phyloP scores from a whole-genome alignment of 192 early-diverging fungal genomes.

The Cladochytrium replicatum region DNA sequence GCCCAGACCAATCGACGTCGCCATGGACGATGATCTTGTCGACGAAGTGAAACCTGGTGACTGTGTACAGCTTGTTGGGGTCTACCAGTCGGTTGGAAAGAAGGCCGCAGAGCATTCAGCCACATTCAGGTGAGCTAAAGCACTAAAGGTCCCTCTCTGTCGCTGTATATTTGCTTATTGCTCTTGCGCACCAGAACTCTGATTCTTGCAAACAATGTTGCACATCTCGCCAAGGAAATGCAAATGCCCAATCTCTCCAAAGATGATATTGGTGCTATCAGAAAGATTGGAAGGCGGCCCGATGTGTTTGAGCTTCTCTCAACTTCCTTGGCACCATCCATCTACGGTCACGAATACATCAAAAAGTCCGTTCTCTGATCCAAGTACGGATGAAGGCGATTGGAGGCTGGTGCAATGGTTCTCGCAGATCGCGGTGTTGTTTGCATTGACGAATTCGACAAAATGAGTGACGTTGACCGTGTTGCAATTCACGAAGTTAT shows the following conservation, averaged over 20 bases:
- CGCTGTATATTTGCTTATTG: not conserved
- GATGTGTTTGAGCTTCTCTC: slow-evolving; percentile 75
- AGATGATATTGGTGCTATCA: slow-evolving; percentile 79
- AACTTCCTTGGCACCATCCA: slow-evolving; percentile 75
- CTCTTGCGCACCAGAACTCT: slow-evolving; percentile 54
- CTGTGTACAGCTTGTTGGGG: slow-evolving; percentile 85
- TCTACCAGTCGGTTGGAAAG: slow-evolving; percentile 81
- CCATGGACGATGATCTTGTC: slow-evolving; percentile 93
- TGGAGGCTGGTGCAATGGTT: slow-evolving; percentile 99
- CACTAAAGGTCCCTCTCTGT: not conserved
- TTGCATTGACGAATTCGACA: slow-evolving; percentile 99
- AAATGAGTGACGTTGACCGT: slow-evolving; percentile 94
- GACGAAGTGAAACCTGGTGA: slow-evolving; percentile 95
- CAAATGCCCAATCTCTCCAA: slow-evolving; percentile 67
- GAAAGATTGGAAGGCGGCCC: slow-evolving; percentile 54
- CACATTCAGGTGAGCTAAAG: slow-evolving; percentile 58
- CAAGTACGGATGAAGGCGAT: too few relatives aligned
- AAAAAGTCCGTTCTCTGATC: slow-evolving; percentile 67
- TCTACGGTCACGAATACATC: slow-evolving; percentile 55
- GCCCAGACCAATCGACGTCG: slow-evolving; percentile 85
- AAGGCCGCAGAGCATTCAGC: slow-evolving; percentile 66
- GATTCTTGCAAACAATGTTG: slow-evolving; percentile 78
- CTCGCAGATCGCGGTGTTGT: slow-evolving; percentile 93
- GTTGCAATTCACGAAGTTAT: slow-evolving; percentile 99
- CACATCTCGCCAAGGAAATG: slow-evolving; percentile 59